Evolutionary conservation across 345 rosid genomes (phyloP), one percentile per base, ranked within the genome.

Genomic region (Cardamine resedifolia): DNA sequence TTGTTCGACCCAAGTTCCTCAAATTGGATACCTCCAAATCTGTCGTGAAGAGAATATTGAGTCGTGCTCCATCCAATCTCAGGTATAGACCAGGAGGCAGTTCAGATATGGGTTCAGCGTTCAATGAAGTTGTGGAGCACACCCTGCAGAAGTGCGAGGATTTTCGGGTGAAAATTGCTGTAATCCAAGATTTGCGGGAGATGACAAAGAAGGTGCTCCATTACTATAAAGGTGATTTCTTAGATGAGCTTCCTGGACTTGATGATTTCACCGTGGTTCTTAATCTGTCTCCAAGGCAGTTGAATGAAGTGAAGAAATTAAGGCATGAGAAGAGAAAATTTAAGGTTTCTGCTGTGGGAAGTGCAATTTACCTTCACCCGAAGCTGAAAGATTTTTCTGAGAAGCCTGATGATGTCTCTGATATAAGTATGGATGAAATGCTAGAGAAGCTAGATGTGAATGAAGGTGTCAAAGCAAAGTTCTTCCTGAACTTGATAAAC

Each of bases 241-340:
- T 94, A 77, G 98, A 91, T 68, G 97, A 94, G 86, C 95, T 94
- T 74, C 98, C 96, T 58, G 98, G 96, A 60, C 96, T 91, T 39
- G 80, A 78, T 70, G 98, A 94, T 81, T 94, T 86, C 72, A 94
- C 97, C 1, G 92, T 89, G 36, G 76, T 87, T 38, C 88, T 94
- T 41, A 84, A 83, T 73, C 91, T 91, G 23, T 89, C 84, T 74
- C 68, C 78, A 31, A 82, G 45, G 64, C 98, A 91, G 82, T 80
- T 78, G 83, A 74, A 39, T 3, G 96, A 87, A 78, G 87, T 85
- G 50, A 67, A 81, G 50, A 81, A 88, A 76, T 64, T 88, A 65
- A 86, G 74, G 78, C 81, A 51, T 62, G 76, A 68, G 10, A 65
- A 80, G 6, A 77, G 84, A 76, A 78, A 78, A 41, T 89, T 94